A percentile compares a stretch with the other conserved stretches of the same genome.
These are phyloP conservation scores for Alternaria sp. DNA, from an alignment of 2,329 filamentous ascomycete genomes.

Conservation along the genomic window DNA sequence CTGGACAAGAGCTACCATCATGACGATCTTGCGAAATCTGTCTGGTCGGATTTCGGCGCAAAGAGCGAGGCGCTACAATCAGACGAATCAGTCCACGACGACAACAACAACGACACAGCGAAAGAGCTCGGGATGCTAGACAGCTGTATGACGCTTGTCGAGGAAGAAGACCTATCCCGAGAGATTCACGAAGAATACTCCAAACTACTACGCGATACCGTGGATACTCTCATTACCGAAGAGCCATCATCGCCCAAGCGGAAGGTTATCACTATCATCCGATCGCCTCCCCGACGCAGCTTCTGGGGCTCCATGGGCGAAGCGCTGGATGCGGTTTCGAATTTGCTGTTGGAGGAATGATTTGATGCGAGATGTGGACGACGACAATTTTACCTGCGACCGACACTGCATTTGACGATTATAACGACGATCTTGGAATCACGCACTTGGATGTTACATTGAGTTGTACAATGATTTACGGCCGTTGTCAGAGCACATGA, in stretches of 20 bases:
- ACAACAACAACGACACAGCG: background rate
- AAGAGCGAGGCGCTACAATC: background rate
- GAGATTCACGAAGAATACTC: slow-evolving; percentile 7
- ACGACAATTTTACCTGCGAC: background rate
- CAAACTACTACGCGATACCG: slow-evolving; percentile 5
- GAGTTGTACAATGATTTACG: background rate
- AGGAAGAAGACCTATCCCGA: background rate
- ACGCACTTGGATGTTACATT: background rate
- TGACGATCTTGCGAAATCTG: background rate
- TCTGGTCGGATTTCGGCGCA: background rate
- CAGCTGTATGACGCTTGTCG: slow-evolving; percentile 18
- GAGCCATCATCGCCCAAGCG: background rate
- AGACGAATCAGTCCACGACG: background rate
- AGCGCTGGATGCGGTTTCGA: slow-evolving; percentile 27
- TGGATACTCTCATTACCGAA: slow-evolving; percentile 7
- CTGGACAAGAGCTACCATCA: background rate
- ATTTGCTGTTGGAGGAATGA: slow-evolving; percentile 14
- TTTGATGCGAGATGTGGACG: background rate
- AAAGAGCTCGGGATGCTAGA: slow-evolving; percentile 16
- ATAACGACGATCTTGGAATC: background rate
- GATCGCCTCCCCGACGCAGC: slow-evolving; percentile 16
- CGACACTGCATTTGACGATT: background rate
- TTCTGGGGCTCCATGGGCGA: slow-evolving; percentile 32
- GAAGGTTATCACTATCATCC: slow-evolving; percentile 16
- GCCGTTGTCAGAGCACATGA: background rate